phyloP scores from a whole-genome alignment of 495 filamentous ascomycete genomes.

The Tuber umbilicatum region DNA sequence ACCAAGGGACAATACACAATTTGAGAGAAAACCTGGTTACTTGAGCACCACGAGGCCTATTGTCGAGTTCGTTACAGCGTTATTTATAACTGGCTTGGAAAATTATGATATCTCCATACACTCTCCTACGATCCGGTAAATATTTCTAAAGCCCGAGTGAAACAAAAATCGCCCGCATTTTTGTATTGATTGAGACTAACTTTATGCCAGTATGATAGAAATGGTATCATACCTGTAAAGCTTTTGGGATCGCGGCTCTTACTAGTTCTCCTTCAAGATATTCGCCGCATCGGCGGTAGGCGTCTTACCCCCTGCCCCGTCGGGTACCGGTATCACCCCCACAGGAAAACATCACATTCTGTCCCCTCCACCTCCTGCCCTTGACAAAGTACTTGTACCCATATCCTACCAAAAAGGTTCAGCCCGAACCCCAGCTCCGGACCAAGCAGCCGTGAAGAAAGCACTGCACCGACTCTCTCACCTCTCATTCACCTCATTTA shows the following conservation, averaged over 20 bases:
- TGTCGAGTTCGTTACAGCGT: background rate
- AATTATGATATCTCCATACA: background rate
- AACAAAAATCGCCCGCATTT: background rate
- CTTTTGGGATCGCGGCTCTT: background rate
- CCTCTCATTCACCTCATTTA: background rate
- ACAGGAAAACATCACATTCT: background rate
- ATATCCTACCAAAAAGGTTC: background rate
- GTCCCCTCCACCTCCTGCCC: background rate
- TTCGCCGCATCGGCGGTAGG: background rate
- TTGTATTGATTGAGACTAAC: background rate
- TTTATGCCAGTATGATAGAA: background rate
- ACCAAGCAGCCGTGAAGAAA: background rate
- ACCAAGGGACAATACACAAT: background rate
- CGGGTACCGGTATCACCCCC: background rate
- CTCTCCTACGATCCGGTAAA: conserved; percentile 1
- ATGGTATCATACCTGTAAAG: no score
- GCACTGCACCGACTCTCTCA: background rate
- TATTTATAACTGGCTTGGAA: background rate
- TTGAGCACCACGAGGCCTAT: background rate
- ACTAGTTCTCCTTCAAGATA: background rate
- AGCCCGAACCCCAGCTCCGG: background rate
- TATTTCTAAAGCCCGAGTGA: conserved; percentile 1
- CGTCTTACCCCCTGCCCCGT: background rate
- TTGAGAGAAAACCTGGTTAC: background rate
- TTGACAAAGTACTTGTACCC: background rate